Evolutionary conservation across 495 filamentous ascomycete species (phyloP).

Genomic region (Aspergillus kassunensis): DNA sequence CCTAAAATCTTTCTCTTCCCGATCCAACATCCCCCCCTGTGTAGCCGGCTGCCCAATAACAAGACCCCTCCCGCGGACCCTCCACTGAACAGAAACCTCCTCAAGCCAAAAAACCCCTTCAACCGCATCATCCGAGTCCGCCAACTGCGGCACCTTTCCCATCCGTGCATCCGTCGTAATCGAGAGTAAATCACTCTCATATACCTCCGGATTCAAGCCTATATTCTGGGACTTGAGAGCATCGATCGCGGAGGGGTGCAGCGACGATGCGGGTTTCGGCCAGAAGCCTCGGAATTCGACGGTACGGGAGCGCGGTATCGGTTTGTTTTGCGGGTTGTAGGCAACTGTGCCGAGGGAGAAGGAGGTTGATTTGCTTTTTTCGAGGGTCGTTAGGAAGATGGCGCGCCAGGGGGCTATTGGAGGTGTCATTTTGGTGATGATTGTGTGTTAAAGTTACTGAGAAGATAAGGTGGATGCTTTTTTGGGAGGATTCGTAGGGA

Average conservation of each 20-base stretch:
- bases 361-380: constrained; percentile 62
- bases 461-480: background rate
- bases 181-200: constrained; percentile 68
- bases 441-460: background rate
- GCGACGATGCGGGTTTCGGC: constrained; percentile 54
- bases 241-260: constrained; percentile 38
- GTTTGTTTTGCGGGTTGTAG: constrained; percentile 25
- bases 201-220: constrained; percentile 59
- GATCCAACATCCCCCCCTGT: constrained; percentile 25
- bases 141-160: constrained; percentile 71
- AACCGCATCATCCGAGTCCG: constrained; percentile 53
- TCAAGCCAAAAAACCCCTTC: constrained; percentile 85
- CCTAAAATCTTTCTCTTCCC: constrained; percentile 37
- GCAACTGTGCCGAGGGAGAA: constrained; percentile 70
- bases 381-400: constrained; percentile 61
- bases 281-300: constrained; percentile 84
- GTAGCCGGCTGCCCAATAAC: constrained; percentile 60
- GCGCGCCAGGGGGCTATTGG: constrained; percentile 61
- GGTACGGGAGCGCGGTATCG: constrained; percentile 57
- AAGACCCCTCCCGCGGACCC: constrained; percentile 72
- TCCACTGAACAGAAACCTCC: constrained; percentile 73
- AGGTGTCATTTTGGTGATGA: constrained; percentile 6
- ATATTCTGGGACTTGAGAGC: constrained; percentile 55
- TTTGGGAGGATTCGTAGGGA: background rate
- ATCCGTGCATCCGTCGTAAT: constrained; percentile 88